phyloP scores from a whole-genome alignment of 2,329 filamentous ascomycete species.

The Penicillium capsulatum region DNA sequence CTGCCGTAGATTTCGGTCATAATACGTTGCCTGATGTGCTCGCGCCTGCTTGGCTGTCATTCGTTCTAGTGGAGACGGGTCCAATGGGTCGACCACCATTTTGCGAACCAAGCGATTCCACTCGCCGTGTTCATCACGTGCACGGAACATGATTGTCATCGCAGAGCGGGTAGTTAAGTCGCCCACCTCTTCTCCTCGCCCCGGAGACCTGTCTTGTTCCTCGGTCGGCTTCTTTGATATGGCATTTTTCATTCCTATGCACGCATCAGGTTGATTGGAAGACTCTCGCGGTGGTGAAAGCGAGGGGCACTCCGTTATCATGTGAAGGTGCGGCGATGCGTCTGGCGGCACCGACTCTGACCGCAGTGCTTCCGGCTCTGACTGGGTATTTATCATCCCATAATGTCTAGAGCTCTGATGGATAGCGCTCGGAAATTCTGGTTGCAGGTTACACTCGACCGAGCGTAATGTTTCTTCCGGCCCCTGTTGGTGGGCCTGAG shows the following conservation, averaged over 20 bases:
- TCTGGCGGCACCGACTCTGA: background rate
- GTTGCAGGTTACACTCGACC: no score
- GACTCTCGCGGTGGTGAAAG: no score
- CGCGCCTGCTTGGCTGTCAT: constrained; percentile 14
- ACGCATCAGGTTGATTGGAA: no score
- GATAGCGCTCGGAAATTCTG: background rate
- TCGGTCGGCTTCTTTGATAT: background rate
- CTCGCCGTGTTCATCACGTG: constrained; percentile 8
- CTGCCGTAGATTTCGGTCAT: constrained; percentile 16
- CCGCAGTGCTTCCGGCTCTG: background rate
- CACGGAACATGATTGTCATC: constrained; percentile 9
- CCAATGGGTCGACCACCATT: constrained; percentile 13
- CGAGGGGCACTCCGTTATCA: no score
- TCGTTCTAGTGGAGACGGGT: constrained; percentile 11
- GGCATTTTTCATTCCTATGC: no score
- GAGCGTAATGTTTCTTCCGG: background rate
- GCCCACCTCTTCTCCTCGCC: background rate
- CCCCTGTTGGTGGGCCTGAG: background rate
- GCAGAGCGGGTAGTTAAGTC: constrained; percentile 1
- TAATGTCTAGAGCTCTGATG: constrained; percentile 1
- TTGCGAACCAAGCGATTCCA: constrained; percentile 11
- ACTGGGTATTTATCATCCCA: constrained; percentile 1
- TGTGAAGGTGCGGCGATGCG: no score
- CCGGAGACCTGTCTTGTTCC: background rate
- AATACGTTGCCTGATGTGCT: constrained; percentile 12